Evolutionary conservation across 2,329 filamentous ascomycete genomes (phyloP), one percentile per base, ranked within the genome.

Genomic region (Fusarium buharicum): DNA sequence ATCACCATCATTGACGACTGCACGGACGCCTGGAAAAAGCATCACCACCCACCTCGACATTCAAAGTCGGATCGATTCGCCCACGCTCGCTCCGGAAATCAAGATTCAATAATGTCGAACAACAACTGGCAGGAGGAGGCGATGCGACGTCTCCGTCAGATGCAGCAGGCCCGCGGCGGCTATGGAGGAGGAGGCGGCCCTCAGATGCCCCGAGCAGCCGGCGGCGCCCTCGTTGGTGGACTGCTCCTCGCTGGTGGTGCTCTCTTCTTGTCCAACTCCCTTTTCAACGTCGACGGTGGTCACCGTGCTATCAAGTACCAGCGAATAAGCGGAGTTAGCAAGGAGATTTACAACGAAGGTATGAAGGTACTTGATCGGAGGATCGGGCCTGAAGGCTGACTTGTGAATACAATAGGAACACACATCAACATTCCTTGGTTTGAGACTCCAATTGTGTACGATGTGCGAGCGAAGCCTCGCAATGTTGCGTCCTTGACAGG

Each of bases 241-340:
- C 67, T 76, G 16, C 69, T 85, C 28, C 70, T 85, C 38, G 78
- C 77, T 14, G 82, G 82, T 55, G 84, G 81, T 40, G 75, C 79
- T 53, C 73, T 83, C 69, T 62, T 87, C 66, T 70, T 87, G 64
- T 81, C 84, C 70, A 84, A 87, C 75, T 84, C 86, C 39, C 81
- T 90, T 6, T 90, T 90, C 82, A 90, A 90, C 81, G 95, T 99
- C 72, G 95, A 99, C 75, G 95, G 95, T 89, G 95, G 95, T 81
- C 95, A 98, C 79, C 90, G 95, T 75, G 95, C 95, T 67, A 99
- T 99, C 85, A 99, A 99, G 80, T 99, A 99, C 82, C 93, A 90
- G 71, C 90, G 93, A 76, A 73, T 97, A 78, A 91, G 87, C 73
- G 95, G 95, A 83, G 94, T 99, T 52, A 90, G 91, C 84, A 93